These are phyloP conservation scores for Cyberlindnera mycetangii DNA, from an alignment of 805 yeast genomes.

Conservation along the genomic window DNA sequence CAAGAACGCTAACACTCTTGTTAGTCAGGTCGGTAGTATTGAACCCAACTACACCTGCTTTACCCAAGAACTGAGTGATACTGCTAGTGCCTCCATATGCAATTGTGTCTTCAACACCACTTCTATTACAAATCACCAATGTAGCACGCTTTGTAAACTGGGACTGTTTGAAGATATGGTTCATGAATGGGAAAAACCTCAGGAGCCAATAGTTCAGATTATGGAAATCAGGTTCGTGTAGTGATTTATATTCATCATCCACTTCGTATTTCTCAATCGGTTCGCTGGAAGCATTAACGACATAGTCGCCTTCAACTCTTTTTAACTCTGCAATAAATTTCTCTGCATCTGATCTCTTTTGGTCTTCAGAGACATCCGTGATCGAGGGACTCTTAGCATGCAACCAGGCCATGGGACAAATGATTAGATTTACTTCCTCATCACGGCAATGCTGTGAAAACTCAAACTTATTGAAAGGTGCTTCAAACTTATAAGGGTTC, in stretches of 20 bases:
- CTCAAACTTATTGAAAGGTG: slow-evolving; percentile 75
- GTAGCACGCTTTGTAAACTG: slow-evolving; percentile 28
- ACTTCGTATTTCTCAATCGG: slow-evolving; percentile 15
- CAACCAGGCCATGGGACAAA: slow-evolving; percentile 90
- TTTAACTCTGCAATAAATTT: slow-evolving; percentile 15
- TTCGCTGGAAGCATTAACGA: slow-evolving; percentile 10
- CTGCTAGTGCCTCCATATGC: slow-evolving; percentile 66
- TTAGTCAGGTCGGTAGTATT: slow-evolving; percentile 39
- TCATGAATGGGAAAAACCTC: slow-evolving; percentile 62
- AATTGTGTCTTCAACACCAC: slow-evolving; percentile 71
- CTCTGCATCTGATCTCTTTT: slow-evolving; percentile 18
- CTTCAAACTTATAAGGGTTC: slow-evolving; percentile 79
- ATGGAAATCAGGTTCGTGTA: slow-evolving; percentile 40
- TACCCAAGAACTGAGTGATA: slow-evolving; percentile 52
- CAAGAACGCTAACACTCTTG: slow-evolving; percentile 50
- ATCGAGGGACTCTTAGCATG: slow-evolving; percentile 44
- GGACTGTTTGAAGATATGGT: slow-evolving; percentile 27
- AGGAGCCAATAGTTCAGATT: slow-evolving; percentile 73
- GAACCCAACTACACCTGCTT: slow-evolving; percentile 23
- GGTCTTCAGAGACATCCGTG: slow-evolving; percentile 14
- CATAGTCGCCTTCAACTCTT: slow-evolving; percentile 18
- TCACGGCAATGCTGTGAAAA: slow-evolving; percentile 53
- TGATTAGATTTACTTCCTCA: slow-evolving; percentile 49
- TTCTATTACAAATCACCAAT: slow-evolving; percentile 63
- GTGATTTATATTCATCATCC: slow-evolving; percentile 25